A percentile compares a stretch with the other conserved stretches of the same genome.
These are phyloP conservation scores for Durusdinium trenchii DNA, from an alignment of 73 alveolate species.

Conservation along the genomic window DNA sequence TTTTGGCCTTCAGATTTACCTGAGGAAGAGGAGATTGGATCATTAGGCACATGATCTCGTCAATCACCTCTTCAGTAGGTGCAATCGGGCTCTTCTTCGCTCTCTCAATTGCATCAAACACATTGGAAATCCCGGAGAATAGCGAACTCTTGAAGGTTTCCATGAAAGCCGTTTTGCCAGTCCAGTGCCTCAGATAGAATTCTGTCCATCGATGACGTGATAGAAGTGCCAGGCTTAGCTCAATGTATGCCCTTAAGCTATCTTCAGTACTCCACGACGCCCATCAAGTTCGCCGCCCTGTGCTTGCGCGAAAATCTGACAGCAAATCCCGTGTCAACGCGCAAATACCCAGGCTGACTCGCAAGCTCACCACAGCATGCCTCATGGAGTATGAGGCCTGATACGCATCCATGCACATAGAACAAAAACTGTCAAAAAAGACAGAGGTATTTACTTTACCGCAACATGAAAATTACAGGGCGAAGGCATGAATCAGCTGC, in stretches of 20 bases:
- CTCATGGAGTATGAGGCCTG: no score
- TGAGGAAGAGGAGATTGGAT: background rate
- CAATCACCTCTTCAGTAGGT: background rate
- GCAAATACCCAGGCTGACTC: no score
- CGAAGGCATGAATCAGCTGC: background rate
- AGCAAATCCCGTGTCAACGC: no score
- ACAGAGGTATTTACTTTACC: no score
- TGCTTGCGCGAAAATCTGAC: background rate
- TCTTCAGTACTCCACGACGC: background rate
- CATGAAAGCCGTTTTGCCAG: background rate
- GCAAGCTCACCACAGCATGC: no score
- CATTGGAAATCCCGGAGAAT: background rate
- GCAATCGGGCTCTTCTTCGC: background rate
- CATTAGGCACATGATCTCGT: background rate
- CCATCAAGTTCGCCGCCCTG: conserved; percentile 35
- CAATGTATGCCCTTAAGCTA: background rate
- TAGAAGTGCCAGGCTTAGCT: background rate
- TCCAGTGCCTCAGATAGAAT: background rate
- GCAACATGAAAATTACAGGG: no score
- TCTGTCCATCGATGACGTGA: background rate
- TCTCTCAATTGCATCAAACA: background rate
- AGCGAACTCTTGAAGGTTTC: background rate
- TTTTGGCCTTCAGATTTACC: background rate
- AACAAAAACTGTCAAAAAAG: no score
- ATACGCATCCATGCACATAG: no score